Evolutionary conservation across 2,329 filamentous ascomycete genomes (phyloP), one percentile per base, ranked within the genome.

Genomic region (Phoma herbarum): DNA sequence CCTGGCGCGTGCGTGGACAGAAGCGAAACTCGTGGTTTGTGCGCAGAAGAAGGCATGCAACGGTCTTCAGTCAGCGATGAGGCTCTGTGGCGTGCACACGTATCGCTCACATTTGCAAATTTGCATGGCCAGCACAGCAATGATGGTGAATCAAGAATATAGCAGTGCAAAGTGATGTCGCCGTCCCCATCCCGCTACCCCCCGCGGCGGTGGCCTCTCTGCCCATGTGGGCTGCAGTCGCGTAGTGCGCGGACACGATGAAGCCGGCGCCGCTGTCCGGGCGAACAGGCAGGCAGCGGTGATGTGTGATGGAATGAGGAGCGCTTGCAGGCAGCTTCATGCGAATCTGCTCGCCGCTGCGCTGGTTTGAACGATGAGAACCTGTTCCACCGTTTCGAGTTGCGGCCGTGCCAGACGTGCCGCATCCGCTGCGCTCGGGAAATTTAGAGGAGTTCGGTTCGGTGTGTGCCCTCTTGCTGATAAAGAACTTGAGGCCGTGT

Each of bases 341-440:
- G 33, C 42, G 48, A 12, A 44, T 35, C 47, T 57, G 25, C 20
- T 46, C 33, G 26, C 43, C 20, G 25, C 29, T 39, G 46, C 18
- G 53, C 53, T 20, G 48, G 10, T 37, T 37, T 28, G 62, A n/a
- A 10, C 52, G 49, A 54, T 52, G 55, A 49, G 53, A 10, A 53
- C 51, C 45, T 63, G 66, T 64, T 61, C 48, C 62, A 62, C 66
- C 64, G 68, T 69, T 71, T 74, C 65, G 66, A 66, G 62, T 43
- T 39, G 65, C 60, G 62, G 65, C 64, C 64, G 64, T 67, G 67
- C 61, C 54, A 61, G 61, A 59, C 54, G 46, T 59, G 63, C 63
- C 63, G 65, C 57, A 58, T 59, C 61, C 63, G 62, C 63, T 61
- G 64, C 29, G 26, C 52, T 64, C 61, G 66, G 56, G 60, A 64